Base-by-base conservation (phyloP, 2,329 filamentous ascomycete species). In the Exserohilum turcica region DNA sequence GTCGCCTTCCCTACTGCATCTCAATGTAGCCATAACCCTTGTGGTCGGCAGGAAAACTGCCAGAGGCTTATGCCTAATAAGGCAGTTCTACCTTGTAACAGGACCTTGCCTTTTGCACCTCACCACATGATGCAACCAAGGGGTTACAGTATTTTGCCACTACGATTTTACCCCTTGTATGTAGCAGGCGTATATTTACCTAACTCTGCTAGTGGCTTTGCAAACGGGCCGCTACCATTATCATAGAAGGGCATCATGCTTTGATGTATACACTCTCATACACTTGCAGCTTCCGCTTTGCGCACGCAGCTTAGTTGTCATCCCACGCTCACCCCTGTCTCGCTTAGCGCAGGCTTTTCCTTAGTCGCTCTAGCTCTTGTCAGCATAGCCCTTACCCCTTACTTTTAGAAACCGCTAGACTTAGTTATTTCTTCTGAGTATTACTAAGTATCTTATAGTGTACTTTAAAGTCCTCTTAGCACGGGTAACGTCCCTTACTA, bases 261-360 rank as follows among this genome's bases (percentile, higher is more conserved):
- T 28, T n/a, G 3, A 33, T 42, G 8, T 32, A 19, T 13, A 7
- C 7, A 24, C 4, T 5, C 21, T 4, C 21, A 24, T 24, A 4
- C 46, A 49, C 37, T 49, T 49, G 38, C 46, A 49, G 46, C 19
- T 49, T 48, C 46, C 37, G 46, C 28, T 42, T 43, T 48, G 5
- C 29, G 31, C 38, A 49, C 38, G 37, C 46, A 15, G 46, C 38
- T 38, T 10, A 36, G 21, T 15, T 49, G 24, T 49, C 18, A 49
- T 36, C 46, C 46, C 19, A 40, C 46, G 38, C 46, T 28, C 10
- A 29, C 37, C 52, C 49, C 51, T 47, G 39, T 31, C 45, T 46
- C 55, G 49, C 50, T 49, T 50, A 13, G 33, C 46, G 32, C 13
- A 59, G 18, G 42, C 16, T 21, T 43, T 28, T 32, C 46, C 46